phyloP scores from a whole-genome alignment of 257 asterid species.

The Sherardia arvensis region DNA sequence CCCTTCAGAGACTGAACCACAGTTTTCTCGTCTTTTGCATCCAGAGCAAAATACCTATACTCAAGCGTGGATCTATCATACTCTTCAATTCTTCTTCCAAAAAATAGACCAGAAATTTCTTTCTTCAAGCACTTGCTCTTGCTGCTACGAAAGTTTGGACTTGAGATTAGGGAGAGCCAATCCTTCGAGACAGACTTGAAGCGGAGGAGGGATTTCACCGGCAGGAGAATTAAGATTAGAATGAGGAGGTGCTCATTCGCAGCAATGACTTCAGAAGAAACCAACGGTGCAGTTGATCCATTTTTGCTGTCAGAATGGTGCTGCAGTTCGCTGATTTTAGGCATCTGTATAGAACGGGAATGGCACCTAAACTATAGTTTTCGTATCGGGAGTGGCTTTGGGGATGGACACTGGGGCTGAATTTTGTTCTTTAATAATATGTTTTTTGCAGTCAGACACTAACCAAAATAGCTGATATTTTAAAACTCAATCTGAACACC shows the following conservation, averaged over 20 bases:
- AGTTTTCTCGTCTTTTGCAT: too few relatives aligned
- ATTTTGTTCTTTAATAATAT: too few relatives aligned
- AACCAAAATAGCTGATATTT: too few relatives aligned
- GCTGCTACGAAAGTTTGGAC: conserved; percentile 12
- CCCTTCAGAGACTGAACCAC: too few relatives aligned
- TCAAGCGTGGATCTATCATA: too few relatives aligned
- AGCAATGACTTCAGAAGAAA: conserved; percentile 8
- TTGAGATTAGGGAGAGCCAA: conserved; percentile 30
- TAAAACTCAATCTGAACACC: too few relatives aligned
- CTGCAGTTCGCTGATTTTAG: conserved; percentile 5
- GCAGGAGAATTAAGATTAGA: conserved; percentile 17
- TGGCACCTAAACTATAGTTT: too few relatives aligned
- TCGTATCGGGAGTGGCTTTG: background rate
- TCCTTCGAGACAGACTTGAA: conserved; percentile 28
- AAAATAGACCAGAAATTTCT: conserved; percentile 13
- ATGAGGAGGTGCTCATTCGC: conserved; percentile 23
- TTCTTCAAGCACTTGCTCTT: conserved; percentile 16
- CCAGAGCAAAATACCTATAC: too few relatives aligned
- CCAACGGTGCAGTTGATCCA: conserved; percentile 15
- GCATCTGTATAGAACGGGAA: background rate
- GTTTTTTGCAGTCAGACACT: too few relatives aligned
- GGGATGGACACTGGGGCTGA: background rate
- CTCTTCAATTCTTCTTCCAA: too few relatives aligned
- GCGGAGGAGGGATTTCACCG: conserved; percentile 23
- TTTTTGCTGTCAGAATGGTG: too few relatives aligned